A percentile compares a stretch with the other conserved stretches of the same genome.
These are phyloP conservation scores for Coniferiporia sulphurascens DNA, from an alignment of 1,284 basidiomycete species.

Conservation along the genomic window DNA sequence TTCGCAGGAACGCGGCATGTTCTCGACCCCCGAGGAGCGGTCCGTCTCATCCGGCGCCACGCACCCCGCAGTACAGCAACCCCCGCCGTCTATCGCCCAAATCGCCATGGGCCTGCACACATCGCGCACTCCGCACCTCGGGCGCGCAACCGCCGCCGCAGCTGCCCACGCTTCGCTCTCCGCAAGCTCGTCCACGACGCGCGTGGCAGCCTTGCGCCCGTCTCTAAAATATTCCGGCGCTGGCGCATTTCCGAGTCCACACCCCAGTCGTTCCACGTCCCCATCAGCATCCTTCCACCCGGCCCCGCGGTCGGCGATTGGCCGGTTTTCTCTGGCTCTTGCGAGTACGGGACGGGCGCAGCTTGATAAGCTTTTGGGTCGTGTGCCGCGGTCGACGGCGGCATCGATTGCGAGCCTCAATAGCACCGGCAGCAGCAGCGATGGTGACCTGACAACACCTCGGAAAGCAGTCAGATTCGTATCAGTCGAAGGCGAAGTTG, in stretches of 20 bases:
- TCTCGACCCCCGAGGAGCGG: constrained; percentile 18
- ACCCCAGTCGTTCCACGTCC: constrained; percentile 12
- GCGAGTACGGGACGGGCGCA: not conserved
- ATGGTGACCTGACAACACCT: not conserved
- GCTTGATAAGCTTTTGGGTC: constrained; percentile 11
- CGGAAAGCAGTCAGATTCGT: constrained; percentile 16
- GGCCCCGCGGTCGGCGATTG: constrained; percentile 1
- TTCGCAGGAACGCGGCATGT: constrained; percentile 16
- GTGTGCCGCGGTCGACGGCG: not conserved
- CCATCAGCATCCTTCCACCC: constrained; percentile 6
- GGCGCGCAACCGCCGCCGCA: constrained; percentile 4
- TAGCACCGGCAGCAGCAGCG: not conserved
- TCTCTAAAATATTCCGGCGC: constrained; percentile 12
- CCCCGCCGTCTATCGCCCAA: constrained; percentile 17
- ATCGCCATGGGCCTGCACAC: constrained; percentile 20
- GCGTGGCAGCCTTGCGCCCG: constrained; percentile 14
- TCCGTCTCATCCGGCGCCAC: constrained; percentile 4
- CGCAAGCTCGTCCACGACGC: constrained; percentile 9
- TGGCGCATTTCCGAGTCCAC: not conserved
- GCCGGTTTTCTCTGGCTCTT: constrained; percentile 8
- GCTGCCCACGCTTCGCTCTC: not conserved
- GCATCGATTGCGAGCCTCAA: constrained; percentile 8
- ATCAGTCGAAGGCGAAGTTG: constrained; percentile 1
- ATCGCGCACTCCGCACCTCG: constrained; percentile 18
- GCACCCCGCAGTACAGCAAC: not conserved